A percentile compares a stretch with the other conserved stretches of the same genome.
These are phyloP conservation scores for Aspergillus sp. DNA, from an alignment of 2,329 filamentous ascomycete species.

Conservation along the genomic window DNA sequence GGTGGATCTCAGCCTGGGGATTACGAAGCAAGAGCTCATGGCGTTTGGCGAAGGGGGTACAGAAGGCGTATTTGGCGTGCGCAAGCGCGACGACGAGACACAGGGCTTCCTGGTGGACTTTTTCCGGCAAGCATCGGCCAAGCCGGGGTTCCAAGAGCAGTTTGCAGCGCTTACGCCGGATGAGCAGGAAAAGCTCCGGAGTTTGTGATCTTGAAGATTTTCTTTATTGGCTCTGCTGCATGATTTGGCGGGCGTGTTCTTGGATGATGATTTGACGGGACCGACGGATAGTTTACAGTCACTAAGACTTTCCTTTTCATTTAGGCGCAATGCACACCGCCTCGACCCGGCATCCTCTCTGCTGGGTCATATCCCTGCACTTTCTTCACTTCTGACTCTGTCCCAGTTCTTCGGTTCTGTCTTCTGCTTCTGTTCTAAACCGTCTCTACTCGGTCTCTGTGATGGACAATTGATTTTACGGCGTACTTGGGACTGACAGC, in stretches of 20 bases:
- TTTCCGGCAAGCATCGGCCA: conserved; percentile 54
- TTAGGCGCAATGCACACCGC: conserved; percentile 2
- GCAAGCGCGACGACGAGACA: conserved; percentile 81
- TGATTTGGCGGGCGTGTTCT: background rate
- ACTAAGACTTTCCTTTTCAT: no score
- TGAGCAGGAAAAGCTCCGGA: conserved; percentile 40
- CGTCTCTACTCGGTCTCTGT: background rate
- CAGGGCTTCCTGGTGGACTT: conserved; percentile 76
- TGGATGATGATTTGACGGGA: background rate
- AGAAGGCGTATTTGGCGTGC: conserved; percentile 41
- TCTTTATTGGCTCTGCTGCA: background rate
- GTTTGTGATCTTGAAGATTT: conserved; percentile 11
- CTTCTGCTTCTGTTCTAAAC: background rate
- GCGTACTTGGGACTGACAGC: no score
- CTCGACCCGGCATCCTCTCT: conserved; percentile 11
- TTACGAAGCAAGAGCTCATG: conserved; percentile 71
- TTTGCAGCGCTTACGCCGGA: conserved; percentile 47
- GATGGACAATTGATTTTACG: no score
- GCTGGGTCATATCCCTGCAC: conserved; percentile 11
- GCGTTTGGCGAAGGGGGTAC: conserved; percentile 52
- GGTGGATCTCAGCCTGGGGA: conserved; percentile 64
- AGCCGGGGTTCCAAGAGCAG: conserved; percentile 47
- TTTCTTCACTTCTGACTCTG: conserved; percentile 1
- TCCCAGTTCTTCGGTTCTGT: conserved; percentile 3
- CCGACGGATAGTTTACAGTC: background rate